Conservation (phyloP, 1,284 basidiomycete genomes). For the Malassezia caprae region DNA sequence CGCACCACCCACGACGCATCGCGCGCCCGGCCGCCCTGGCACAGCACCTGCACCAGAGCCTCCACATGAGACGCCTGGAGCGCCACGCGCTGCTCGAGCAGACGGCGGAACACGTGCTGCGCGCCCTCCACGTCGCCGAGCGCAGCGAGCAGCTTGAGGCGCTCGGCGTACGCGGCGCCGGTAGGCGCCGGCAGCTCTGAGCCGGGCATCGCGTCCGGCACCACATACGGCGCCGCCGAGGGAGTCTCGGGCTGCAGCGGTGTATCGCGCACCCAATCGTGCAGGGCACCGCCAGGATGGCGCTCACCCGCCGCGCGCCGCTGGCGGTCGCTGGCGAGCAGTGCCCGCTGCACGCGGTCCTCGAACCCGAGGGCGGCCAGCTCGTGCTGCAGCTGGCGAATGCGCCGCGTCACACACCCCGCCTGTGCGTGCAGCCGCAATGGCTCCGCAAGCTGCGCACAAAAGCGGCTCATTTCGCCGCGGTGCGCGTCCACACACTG, state of each 20-base stretch:
- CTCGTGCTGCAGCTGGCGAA: neutral
- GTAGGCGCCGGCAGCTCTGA: neutral
- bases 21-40: neutral
- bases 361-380: constrained; percentile 13
- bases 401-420: neutral
- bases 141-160: constrained; percentile 3
- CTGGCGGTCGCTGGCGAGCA: neutral
- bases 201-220: neutral
- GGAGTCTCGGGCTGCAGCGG: constrained; percentile 7
- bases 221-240: neutral
- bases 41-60: constrained; percentile 2
- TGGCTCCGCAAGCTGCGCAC: neutral
- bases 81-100: constrained; percentile 2
- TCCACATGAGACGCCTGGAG: neutral
- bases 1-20: constrained; percentile 11
- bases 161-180: constrained; percentile 1
- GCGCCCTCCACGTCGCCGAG: constrained; percentile 2
- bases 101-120: neutral
- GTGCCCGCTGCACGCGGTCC: constrained; percentile 3
- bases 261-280: constrained; percentile 16
- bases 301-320: neutral
- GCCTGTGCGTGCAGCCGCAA: neutral
- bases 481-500: neutral
- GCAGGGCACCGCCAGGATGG: neutral
- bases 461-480: constrained; percentile 6